These are phyloP conservation scores for Pythium rhizo-oryzae DNA, from an alignment of 352 stramenopile genomes.

Conservation along the genomic window DNA sequence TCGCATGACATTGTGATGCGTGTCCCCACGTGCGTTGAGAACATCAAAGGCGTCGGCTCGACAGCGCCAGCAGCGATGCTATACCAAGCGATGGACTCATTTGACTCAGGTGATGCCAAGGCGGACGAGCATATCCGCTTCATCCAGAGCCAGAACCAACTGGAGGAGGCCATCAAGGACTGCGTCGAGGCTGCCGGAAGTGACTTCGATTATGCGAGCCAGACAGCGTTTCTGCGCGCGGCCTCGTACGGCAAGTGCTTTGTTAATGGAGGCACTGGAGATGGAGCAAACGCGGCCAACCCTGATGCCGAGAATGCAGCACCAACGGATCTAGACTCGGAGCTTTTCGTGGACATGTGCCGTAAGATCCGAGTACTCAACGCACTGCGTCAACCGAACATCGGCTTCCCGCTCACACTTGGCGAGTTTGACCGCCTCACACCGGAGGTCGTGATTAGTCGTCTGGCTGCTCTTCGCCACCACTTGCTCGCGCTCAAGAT, in stretches of 20 bases:
- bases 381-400: constrained; percentile 72
- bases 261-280: constrained; percentile 41
- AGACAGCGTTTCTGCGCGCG: constrained; percentile 82
- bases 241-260: constrained; percentile 73
- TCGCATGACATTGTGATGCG: constrained; percentile 87
- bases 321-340: constrained; percentile 56
- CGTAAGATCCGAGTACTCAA: constrained; percentile 92
- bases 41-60: constrained; percentile 87
- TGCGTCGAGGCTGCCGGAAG: constrained; percentile 86
- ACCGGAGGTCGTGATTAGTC: constrained; percentile 85
- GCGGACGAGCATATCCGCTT: constrained; percentile 90
- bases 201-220: constrained; percentile 84
- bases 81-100: constrained; percentile 90
- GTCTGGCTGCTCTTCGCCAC: constrained; percentile 80
- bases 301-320: constrained; percentile 13
- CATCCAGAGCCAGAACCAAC: constrained; percentile 76
- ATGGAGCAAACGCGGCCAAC: constrained; percentile 21
- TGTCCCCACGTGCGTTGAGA: constrained; percentile 82
- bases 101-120: constrained; percentile 87
- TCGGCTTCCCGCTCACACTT: constrained; percentile 85
- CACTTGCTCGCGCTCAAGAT: constrained; percentile 93
- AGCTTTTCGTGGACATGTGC: constrained; percentile 90
- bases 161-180: constrained; percentile 88
- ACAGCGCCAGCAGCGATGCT: constrained; percentile 89
- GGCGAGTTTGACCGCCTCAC: constrained; percentile 83